phyloP scores from a whole-genome alignment of 306 rosid genomes.

The Dryas drummondii region DNA sequence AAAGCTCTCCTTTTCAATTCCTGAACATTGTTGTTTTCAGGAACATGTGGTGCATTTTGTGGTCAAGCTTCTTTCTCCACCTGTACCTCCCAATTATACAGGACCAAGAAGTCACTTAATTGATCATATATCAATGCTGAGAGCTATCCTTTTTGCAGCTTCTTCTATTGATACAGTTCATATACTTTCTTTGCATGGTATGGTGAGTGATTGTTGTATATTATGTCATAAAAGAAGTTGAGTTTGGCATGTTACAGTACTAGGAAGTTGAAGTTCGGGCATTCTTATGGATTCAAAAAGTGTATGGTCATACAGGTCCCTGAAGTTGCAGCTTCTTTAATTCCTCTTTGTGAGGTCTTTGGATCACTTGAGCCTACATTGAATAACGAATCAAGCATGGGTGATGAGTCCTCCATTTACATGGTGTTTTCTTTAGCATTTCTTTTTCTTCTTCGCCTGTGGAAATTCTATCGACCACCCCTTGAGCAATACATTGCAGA shows the following conservation, averaged over 20 bases:
- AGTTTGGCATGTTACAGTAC: background rate
- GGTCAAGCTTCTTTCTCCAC: constrained; percentile 67
- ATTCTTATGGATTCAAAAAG: constrained; percentile 27
- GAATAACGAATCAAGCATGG: constrained; percentile 33
- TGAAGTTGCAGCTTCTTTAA: constrained; percentile 59
- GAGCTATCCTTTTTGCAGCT: constrained; percentile 59
- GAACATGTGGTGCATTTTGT: constrained; percentile 70
- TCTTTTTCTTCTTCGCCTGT: constrained; percentile 67
- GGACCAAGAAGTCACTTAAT: constrained; percentile 55
- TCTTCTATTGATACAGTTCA: constrained; percentile 65
- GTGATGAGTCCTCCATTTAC: constrained; percentile 52
- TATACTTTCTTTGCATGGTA: constrained; percentile 71
- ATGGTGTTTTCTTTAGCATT: constrained; percentile 74
- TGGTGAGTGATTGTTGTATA: constrained; percentile 44
- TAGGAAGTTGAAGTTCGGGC: constrained; percentile 9
- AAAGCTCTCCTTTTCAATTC: background rate
- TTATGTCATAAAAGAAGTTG: background rate
- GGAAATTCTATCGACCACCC: constrained; percentile 76
- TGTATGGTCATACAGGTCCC: constrained; percentile 55
- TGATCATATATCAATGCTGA: constrained; percentile 56
- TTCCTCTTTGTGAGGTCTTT: constrained; percentile 79
- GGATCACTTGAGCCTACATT: constrained; percentile 60
- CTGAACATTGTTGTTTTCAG: constrained; percentile 37
- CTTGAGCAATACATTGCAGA: constrained; percentile 59
- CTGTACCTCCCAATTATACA: constrained; percentile 42